Conservation (phyloP, 1,284 basidiomycete genomes). For the Singerocomus rubriflavus region DNA sequence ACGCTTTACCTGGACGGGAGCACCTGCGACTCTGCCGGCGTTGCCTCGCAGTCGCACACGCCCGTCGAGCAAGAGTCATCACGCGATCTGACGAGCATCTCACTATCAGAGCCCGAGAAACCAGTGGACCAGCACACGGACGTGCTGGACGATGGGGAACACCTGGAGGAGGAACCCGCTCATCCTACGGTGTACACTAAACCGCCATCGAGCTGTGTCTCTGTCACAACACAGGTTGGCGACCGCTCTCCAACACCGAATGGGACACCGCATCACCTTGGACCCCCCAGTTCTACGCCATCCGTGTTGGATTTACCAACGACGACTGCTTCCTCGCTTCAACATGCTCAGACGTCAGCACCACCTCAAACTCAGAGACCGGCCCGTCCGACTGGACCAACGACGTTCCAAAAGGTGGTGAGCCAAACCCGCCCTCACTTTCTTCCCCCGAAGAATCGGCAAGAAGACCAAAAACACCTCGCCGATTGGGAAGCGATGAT, state of each 20-base stretch:
- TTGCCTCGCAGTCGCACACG: slow-evolving; percentile 21
- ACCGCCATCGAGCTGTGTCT: slow-evolving; percentile 27
- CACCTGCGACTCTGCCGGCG: slow-evolving; percentile 18
- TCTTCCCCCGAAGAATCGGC: slow-evolving; percentile 79
- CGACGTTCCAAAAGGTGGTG: slow-evolving; percentile 67
- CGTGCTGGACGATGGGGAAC: slow-evolving; percentile 11
- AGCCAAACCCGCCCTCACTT: slow-evolving; percentile 79
- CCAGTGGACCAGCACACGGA: slow-evolving; percentile 1
- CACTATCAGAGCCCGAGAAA: slow-evolving; percentile 32
- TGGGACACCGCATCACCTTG: neutral
- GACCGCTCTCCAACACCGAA: neutral
- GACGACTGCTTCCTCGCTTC: slow-evolving; percentile 13
- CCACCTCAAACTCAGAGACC: slow-evolving; percentile 37
- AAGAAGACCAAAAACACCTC: slow-evolving; percentile 83
- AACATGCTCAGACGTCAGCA: neutral
- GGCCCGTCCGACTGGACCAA: slow-evolving; percentile 59
- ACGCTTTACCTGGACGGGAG: slow-evolving; percentile 50
- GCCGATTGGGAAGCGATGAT: slow-evolving; percentile 93
- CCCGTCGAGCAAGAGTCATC: slow-evolving; percentile 35
- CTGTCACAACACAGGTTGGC: slow-evolving; percentile 9
- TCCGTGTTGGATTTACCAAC: slow-evolving; percentile 10
- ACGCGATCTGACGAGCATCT: slow-evolving; percentile 44
- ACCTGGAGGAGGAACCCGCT: slow-evolving; percentile 17
- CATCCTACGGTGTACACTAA: slow-evolving; percentile 47
- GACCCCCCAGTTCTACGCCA: slow-evolving; percentile 5